phyloP scores from a whole-genome alignment of 257 asterid genomes.

The Fraxinus pennsylvanica region DNA sequence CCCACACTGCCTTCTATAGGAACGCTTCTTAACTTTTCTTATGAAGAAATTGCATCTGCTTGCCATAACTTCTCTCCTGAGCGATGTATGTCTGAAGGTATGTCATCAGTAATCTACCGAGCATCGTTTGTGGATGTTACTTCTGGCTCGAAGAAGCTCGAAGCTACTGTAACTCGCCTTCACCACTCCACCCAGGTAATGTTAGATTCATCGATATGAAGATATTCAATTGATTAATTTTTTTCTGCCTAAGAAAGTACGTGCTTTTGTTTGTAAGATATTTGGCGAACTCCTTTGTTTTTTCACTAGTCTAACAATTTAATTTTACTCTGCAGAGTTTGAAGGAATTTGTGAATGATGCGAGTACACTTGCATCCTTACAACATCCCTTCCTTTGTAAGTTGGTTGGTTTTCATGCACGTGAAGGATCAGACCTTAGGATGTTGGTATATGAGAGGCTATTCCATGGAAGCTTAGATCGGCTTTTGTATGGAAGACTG shows the following conservation, averaged over 20 bases:
- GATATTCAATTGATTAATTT: slow-evolving; percentile 3
- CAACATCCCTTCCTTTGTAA: slow-evolving; percentile 79
- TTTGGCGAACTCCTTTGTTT: neutral
- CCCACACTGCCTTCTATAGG: slow-evolving; percentile 53
- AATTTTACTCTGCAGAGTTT: slow-evolving; percentile 54
- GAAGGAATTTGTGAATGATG: slow-evolving; percentile 82
- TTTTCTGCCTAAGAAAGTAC: neutral
- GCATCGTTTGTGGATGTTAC: slow-evolving; percentile 76
- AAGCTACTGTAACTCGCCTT: slow-evolving; percentile 84
- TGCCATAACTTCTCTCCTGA: slow-evolving; percentile 91
- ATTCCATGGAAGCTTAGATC: slow-evolving; percentile 86
- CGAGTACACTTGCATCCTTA: slow-evolving; percentile 72
- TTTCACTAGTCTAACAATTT: slow-evolving; percentile 14
- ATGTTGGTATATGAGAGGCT: slow-evolving; percentile 90
- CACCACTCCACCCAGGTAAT: slow-evolving; percentile 75
- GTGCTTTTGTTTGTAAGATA: slow-evolving; percentile 1
- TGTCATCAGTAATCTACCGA: slow-evolving; percentile 78
- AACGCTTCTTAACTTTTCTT: slow-evolving; percentile 57
- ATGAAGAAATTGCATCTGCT: slow-evolving; percentile 79
- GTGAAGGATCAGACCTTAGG: slow-evolving; percentile 74
- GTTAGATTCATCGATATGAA: slow-evolving; percentile 9
- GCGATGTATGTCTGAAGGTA: slow-evolving; percentile 87
- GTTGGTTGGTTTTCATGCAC: slow-evolving; percentile 87
- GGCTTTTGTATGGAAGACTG: slow-evolving; percentile 80
- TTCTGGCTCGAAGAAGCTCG: slow-evolving; percentile 59